Conservation (phyloP, 495 filamentous ascomycete species). For the Penicillium pulvis region DNA sequence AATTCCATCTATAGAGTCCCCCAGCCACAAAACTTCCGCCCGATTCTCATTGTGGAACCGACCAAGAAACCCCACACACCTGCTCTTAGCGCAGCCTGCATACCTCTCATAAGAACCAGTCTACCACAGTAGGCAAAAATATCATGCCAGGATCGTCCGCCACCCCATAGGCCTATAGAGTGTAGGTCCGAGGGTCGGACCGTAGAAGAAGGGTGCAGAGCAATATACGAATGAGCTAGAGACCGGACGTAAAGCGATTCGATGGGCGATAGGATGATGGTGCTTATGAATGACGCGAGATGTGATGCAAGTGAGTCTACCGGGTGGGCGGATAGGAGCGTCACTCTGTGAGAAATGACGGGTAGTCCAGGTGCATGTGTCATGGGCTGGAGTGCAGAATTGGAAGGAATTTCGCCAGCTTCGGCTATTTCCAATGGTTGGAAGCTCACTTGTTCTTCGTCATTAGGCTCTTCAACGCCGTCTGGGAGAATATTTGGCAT, state of each 20-base stretch:
- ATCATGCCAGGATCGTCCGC: constrained; percentile 41
- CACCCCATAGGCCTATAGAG: constrained; percentile 41
- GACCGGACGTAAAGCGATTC: constrained; percentile 52
- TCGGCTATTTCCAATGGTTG: constrained; percentile 11
- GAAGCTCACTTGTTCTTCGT: constrained; percentile 21
- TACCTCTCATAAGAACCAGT: constrained; percentile 45
- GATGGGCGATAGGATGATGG: constrained; percentile 47
- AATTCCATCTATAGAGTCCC: constrained; percentile 35
- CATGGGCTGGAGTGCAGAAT: not conserved
- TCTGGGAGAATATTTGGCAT: constrained; percentile 37
- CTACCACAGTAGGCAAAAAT: constrained; percentile 44
- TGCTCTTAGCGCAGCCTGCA: constrained; percentile 47
- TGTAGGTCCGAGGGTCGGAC: constrained; percentile 34
- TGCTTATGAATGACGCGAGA: constrained; percentile 44
- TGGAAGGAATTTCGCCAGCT: constrained; percentile 4
- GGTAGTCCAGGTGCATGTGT: not conserved
- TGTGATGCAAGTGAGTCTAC: constrained; percentile 48
- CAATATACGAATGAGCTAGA: constrained; percentile 44
- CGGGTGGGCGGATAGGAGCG: constrained; percentile 51
- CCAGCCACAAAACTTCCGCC: constrained; percentile 50
- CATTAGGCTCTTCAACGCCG: constrained; percentile 37
- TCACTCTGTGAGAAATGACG: constrained; percentile 43
- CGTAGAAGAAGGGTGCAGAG: constrained; percentile 26
- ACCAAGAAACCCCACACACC: constrained; percentile 49
- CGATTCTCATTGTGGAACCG: constrained; percentile 45